Base-by-base conservation (phyloP, 805 yeast species). In the Candida koratica region DNA sequence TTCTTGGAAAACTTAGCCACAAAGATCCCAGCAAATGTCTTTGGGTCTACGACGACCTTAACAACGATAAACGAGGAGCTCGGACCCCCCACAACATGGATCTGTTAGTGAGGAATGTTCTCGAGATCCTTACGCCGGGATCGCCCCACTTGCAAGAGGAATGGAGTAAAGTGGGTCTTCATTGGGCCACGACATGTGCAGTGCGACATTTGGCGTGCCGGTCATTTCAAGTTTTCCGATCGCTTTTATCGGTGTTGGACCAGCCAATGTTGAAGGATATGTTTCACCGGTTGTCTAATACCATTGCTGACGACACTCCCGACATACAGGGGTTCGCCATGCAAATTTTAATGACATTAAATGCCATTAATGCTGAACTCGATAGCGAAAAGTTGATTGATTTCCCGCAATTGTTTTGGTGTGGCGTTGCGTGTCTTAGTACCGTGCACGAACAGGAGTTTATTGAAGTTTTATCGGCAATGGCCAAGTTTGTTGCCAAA, bases 121-220 rank as follows among this genome's bases (percentile, higher is more conserved):
- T 87, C 24, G 73, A 70, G 16, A 68, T 84, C 0, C 77, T 87
- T 46, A 44, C 63, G 6, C 61, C 68, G 0, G 56, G 67, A 0
- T 58, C 62, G 16, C 58, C 62, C 1, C 74, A 79, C 1, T 63
- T 88, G 26, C 94, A 83, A 53, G 74, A 74, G 27, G 84, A 81
- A 34, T 93, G 98, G 98, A 81, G 95, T 34, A 65, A 81, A 22
- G 77, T 75, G 3, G 82, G 97, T 0, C 66, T 94, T 23, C 70
- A 73, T 18, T 93, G 98, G 98, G 97, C 98, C 0, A 93, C 98
- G 0, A 81, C 96, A 1, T 93, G 97, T 63, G 94, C 97, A 2
- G 97, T 90, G 2, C 73, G 97, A 51, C 99, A 94, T 55, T 76
- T 93, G 47, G 98, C 99, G 0, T 93, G 98, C 47, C 73, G 98